Base-by-base conservation (phyloP, 306 rosid species). In the Ziziphus jujuba region DNA sequence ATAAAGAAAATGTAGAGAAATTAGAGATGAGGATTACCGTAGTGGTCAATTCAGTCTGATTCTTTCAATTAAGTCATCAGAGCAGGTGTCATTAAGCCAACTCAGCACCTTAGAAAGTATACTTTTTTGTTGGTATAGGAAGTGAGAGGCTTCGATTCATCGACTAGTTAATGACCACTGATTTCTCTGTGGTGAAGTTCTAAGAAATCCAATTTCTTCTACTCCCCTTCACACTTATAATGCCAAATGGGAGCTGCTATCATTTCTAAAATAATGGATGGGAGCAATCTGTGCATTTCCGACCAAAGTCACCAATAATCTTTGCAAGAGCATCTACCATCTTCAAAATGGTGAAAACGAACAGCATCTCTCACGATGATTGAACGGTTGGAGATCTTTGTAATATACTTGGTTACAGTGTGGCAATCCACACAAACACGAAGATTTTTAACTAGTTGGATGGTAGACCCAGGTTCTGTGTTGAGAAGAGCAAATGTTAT, bases 291-390 rank as follows among this genome's bases (percentile, higher is more conserved):
- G n/a, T 50, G 34, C 65, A 65, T 7, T 43, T 50, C 44, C 43
- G 48, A 8, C 34, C 50, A 14, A 65, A 23, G 5, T 65, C 59
- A 65, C 70, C 70, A 7, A 56, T 9, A 38, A 66, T 66, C 36
- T 24, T 66, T 66, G 36, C 71, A n/a, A 16, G 52, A 35, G 71
- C 71, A 66, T 35, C 36, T 22, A 53, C 71, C 61, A 53, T 56
- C 52, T 15, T 20, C 61, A 14, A 66, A 66, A 66, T 20, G 44
- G 50, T 34, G 70, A n/a, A 53, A 35, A 22, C 47, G 19, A 14
- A 53, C 22, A 22, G 61, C 34, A 53, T 65, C 49, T 8, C 36
- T 22, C 10, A 55, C 40, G 16, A 40, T 53, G 15, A 16, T 53
- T 54, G 7, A 36, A 10, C 21, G 62, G 61, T 19, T 54, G 38